phyloP scores from a whole-genome alignment of 106 monocot genomes.

The Cymbidium sinense region DNA sequence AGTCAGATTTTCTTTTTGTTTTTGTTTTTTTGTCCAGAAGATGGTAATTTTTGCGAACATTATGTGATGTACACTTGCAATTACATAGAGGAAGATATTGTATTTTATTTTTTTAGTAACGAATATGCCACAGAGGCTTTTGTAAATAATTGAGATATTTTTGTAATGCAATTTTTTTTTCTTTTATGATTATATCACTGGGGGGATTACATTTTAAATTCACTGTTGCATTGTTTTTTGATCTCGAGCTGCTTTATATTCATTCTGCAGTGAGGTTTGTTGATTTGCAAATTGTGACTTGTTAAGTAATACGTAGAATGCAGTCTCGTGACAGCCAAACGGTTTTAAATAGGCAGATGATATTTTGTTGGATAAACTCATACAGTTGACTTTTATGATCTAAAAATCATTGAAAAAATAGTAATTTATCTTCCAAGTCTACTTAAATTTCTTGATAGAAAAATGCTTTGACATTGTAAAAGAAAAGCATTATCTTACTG shows the following conservation, averaged over 20 bases:
- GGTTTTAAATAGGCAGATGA: background rate
- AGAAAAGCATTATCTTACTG: too few relatives aligned
- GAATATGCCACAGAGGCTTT: background rate
- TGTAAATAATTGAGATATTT: constrained; percentile 8
- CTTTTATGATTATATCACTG: background rate
- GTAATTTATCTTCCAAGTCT: too few relatives aligned
- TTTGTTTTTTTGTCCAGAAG: background rate
- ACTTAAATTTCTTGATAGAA: too few relatives aligned
- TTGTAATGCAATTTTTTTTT: background rate
- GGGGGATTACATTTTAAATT: too few relatives aligned
- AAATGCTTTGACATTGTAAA: too few relatives aligned
- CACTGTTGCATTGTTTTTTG: too few relatives aligned
- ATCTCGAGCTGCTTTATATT: background rate
- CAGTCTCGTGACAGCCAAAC: background rate
- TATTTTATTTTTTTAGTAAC: constrained; percentile 1
- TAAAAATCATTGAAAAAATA: too few relatives aligned
- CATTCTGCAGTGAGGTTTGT: background rate
- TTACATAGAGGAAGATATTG: background rate
- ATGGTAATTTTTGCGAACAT: background rate
- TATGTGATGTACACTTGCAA: background rate
- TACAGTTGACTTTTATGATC: background rate
- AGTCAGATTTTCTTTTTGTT: background rate
- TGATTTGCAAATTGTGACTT: background rate
- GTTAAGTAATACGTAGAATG: background rate
- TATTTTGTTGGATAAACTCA: background rate